These are phyloP conservation scores for Colletotrichum sp. DNA, from an alignment of 2,329 filamentous ascomycete species.

Conservation along the genomic window DNA sequence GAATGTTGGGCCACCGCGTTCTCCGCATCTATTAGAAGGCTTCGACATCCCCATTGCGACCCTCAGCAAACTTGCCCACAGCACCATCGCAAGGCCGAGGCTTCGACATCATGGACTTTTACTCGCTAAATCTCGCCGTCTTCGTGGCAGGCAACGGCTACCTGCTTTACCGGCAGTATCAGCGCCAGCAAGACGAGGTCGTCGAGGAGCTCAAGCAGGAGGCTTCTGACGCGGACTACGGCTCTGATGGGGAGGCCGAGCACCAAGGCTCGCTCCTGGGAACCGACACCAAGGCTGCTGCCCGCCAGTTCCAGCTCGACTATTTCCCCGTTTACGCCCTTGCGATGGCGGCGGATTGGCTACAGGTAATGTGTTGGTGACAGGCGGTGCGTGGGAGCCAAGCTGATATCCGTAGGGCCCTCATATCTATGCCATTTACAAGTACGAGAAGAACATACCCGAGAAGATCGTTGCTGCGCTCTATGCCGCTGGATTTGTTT, in stretches of 20 bases:
- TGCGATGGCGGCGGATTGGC: conserved; percentile 37
- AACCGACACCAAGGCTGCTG: conserved; percentile 10
- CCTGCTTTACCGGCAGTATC: conserved; percentile 28
- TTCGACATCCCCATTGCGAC: neutral
- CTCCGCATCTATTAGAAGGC: neutral
- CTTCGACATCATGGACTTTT: conserved; percentile 24
- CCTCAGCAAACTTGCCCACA: neutral
- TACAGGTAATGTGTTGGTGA: conserved; percentile 28
- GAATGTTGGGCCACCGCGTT: neutral
- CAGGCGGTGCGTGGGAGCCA: neutral
- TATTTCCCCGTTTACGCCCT: conserved; percentile 32
- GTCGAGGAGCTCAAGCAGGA: conserved; percentile 12
- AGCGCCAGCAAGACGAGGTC: neutral
- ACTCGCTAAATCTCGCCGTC: conserved; percentile 26
- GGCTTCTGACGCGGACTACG: conserved; percentile 11
- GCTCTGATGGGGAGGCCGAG: conserved; percentile 5
- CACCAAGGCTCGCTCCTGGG: neutral
- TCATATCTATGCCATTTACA: conserved; percentile 58
- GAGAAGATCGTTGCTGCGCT: conserved; percentile 50
- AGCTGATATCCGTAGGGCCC: conserved; percentile 38
- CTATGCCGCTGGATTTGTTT: conserved; percentile 53
- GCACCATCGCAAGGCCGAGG: neutral
- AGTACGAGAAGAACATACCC: conserved; percentile 50
- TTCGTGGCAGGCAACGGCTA: conserved; percentile 26
- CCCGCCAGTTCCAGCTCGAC: conserved; percentile 24